Conservation (phyloP, 345 rosid genomes). For the Anastatica hierochuntica region DNA sequence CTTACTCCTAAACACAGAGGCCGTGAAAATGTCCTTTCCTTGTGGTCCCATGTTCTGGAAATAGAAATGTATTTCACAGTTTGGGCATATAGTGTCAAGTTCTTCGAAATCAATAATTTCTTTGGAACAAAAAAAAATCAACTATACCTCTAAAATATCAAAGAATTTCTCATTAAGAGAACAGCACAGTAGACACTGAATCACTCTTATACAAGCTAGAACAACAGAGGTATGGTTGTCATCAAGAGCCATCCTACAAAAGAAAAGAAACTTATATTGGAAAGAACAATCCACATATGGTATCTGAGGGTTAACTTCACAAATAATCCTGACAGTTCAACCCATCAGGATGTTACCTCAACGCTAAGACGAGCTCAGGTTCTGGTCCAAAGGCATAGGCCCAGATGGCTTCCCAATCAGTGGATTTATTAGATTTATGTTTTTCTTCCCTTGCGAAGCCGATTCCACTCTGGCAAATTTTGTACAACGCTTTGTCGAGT, state of each 20-base stretch:
- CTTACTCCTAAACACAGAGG: conserved; percentile 77
- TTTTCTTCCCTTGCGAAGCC: conserved; percentile 23
- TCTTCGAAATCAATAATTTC: not conserved
- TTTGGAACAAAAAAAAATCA: not conserved
- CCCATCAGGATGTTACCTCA: conserved; percentile 45
- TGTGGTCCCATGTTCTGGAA: conserved; percentile 43
- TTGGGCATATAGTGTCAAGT: conserved; percentile 2
- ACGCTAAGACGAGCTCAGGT: conserved; percentile 80
- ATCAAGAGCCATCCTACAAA: conserved; percentile 74
- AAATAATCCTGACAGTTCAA: not conserved
- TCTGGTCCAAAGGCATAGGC: conserved; percentile 90
- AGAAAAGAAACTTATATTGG: conserved; percentile 8
- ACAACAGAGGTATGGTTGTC: conserved; percentile 79
- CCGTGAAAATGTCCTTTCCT: conserved; percentile 45
- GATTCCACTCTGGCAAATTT: conserved; percentile 40
- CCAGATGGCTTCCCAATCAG: conserved; percentile 94
- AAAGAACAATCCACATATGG: not conserved
- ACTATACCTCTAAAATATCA: conserved; percentile 61
- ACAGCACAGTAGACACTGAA: conserved; percentile 58
- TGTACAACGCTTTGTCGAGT: conserved; percentile 52
- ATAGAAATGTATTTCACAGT: conserved; percentile 6
- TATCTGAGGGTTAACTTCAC: conserved; percentile 9
- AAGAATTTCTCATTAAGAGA: conserved; percentile 52
- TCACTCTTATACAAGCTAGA: conserved; percentile 58
- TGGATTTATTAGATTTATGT: conserved; percentile 18